Conservation (phyloP, 1,284 basidiomycete genomes). For the Coniferiporia sulphurascens region DNA sequence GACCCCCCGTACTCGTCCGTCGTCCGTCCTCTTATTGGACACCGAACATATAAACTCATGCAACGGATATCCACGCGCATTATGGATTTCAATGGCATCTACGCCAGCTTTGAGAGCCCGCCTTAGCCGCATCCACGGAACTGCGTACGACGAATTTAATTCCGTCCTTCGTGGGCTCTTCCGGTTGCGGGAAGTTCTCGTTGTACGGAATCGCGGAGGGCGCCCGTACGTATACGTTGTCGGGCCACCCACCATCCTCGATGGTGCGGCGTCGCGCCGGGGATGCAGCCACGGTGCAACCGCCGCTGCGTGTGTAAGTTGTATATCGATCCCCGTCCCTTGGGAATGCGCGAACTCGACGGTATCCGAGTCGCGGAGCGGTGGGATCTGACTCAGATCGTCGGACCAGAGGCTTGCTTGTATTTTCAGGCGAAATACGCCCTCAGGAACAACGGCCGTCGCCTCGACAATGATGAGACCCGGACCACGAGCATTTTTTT, state of each 20-base stretch:
- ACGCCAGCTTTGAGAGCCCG: slow-evolving; percentile 35
- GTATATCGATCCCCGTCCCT: slow-evolving; percentile 47
- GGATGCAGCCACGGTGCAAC: slow-evolving; percentile 41
- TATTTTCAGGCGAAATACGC: slow-evolving; percentile 48
- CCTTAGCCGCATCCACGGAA: slow-evolving; percentile 42
- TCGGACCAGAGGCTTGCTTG: slow-evolving; percentile 50
- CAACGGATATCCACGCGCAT: slow-evolving; percentile 37
- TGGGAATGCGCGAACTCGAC: slow-evolving; percentile 53
- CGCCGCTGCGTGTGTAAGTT: slow-evolving; percentile 55
- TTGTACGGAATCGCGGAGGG: slow-evolving; percentile 48
- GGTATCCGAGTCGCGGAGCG: slow-evolving; percentile 51
- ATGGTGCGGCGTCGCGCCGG: slow-evolving; percentile 20
- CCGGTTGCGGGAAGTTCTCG: slow-evolving; percentile 46
- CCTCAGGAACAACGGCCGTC: slow-evolving; percentile 55
- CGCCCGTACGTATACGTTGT: slow-evolving; percentile 32
- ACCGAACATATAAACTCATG: slow-evolving; percentile 37
- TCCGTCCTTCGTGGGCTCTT: slow-evolving; percentile 44
- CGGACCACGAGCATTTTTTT: slow-evolving; percentile 44
- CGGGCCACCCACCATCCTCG: slow-evolving; percentile 43
- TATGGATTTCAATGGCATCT: slow-evolving; percentile 43
- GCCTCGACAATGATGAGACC: slow-evolving; percentile 54
- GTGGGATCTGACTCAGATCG: slow-evolving; percentile 47
- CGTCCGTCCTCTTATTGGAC: slow-evolving; percentile 48
- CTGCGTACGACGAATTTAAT: slow-evolving; percentile 43
- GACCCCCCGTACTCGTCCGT: slow-evolving; percentile 60